A percentile compares a stretch with the other conserved stretches of the same genome.
These are phyloP conservation scores for Tuber calosporum DNA, from an alignment of 495 filamentous ascomycete species.

Conservation along the genomic window DNA sequence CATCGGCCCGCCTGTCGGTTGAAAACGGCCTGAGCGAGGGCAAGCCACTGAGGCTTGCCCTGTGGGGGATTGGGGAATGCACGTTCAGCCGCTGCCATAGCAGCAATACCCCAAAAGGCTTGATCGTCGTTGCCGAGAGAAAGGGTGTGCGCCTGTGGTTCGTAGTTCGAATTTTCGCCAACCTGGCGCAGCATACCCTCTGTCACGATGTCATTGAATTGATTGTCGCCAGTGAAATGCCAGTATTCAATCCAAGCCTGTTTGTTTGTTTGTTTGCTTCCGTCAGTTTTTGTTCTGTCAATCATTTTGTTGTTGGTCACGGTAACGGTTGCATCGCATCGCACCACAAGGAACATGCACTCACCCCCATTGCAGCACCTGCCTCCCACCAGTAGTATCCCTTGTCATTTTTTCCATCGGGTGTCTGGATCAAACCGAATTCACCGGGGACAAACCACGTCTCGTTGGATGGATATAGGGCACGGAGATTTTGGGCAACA, in stretches of 20 bases:
- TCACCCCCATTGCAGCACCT: slow-evolving; percentile 40
- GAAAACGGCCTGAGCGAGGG: slow-evolving; percentile 70
- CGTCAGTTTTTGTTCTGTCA: background rate
- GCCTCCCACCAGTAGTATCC: slow-evolving; percentile 43
- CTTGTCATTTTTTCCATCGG: slow-evolving; percentile 35
- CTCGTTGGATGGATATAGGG: slow-evolving; percentile 32
- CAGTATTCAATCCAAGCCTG: slow-evolving; percentile 61
- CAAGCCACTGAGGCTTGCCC: slow-evolving; percentile 60
- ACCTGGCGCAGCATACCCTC: slow-evolving; percentile 63
- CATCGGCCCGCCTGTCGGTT: slow-evolving; percentile 64
- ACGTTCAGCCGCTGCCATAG: slow-evolving; percentile 66
- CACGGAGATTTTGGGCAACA: slow-evolving; percentile 35
- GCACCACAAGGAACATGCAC: slow-evolving; percentile 13
- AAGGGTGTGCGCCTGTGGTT: slow-evolving; percentile 63
- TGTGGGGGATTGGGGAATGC: slow-evolving; percentile 58
- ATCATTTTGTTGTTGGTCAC: background rate
- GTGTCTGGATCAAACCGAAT: slow-evolving; percentile 33
- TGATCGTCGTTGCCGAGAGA: slow-evolving; percentile 83
- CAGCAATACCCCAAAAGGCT: slow-evolving; percentile 71
- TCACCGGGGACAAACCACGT: slow-evolving; percentile 38
- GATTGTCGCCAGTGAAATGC: slow-evolving; percentile 62
- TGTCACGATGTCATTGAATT: slow-evolving; percentile 58
- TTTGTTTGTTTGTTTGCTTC: slow-evolving; percentile 3
- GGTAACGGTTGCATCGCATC: background rate
- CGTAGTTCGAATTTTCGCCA: slow-evolving; percentile 60